Conservation (phyloP, 805 yeast species). For the Myxozyma kluyveri region DNA sequence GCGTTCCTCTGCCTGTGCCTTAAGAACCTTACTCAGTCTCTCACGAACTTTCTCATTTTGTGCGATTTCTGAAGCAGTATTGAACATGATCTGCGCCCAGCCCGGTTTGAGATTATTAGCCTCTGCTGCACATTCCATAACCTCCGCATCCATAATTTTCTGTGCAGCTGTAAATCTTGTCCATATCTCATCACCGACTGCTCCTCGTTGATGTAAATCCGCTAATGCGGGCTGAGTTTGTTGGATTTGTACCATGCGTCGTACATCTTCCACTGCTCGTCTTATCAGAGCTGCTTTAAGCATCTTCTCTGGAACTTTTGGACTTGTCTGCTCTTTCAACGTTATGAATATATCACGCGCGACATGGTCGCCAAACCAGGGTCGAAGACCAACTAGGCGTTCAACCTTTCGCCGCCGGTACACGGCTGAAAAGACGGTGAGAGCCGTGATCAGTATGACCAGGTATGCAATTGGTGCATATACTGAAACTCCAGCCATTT, state of each 20-base stretch:
- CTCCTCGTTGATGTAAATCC: slow-evolving; percentile 77
- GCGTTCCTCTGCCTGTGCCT: slow-evolving; percentile 9
- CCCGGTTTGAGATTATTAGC: slow-evolving; percentile 71
- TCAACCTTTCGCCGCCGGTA: slow-evolving; percentile 36
- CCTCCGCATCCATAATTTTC: slow-evolving; percentile 76
- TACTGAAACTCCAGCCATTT: slow-evolving; percentile 25
- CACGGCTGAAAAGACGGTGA: slow-evolving; percentile 25
- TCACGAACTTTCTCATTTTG: slow-evolving; percentile 88
- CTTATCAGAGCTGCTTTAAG: slow-evolving; percentile 64
- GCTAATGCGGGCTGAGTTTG: slow-evolving; percentile 71
- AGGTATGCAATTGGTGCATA: slow-evolving; percentile 28
- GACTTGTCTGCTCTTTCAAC: slow-evolving; percentile 48
- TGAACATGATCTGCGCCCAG: slow-evolving; percentile 76
- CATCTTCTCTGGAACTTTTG: slow-evolving; percentile 72
- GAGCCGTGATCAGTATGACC: slow-evolving; percentile 24
- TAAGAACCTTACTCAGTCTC: slow-evolving; percentile 46
- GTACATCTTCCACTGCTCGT: slow-evolving; percentile 83
- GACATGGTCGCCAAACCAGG: slow-evolving; percentile 67
- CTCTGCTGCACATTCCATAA: slow-evolving; percentile 70
- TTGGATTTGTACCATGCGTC: slow-evolving; percentile 76
- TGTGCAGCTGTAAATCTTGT: slow-evolving; percentile 74
- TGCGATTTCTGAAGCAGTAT: slow-evolving; percentile 81
- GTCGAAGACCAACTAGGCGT: slow-evolving; percentile 58
- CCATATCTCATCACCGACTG: slow-evolving; percentile 85
- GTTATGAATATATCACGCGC: slow-evolving; percentile 62